These are phyloP conservation scores for Aureobasidium sp. DNA, from an alignment of 2,329 filamentous ascomycete genomes.

Conservation along the genomic window DNA sequence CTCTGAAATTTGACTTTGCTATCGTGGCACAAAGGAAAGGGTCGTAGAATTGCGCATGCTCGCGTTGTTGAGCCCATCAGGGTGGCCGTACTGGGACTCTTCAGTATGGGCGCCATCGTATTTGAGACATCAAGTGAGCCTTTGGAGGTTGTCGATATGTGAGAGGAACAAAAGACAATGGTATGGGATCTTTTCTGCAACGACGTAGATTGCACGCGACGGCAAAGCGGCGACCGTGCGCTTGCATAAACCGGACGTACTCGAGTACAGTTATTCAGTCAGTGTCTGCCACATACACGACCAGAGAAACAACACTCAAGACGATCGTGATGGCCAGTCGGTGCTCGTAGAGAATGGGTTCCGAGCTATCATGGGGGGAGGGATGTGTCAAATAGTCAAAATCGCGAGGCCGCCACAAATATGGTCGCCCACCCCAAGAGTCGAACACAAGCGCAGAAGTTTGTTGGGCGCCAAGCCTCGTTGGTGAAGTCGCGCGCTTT, in stretches of 20 bases:
- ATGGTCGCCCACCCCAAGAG: slow-evolving; percentile 5
- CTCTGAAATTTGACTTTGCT: neutral
- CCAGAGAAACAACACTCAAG: neutral
- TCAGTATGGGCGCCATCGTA: neutral
- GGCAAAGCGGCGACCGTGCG: neutral
- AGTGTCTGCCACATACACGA: neutral
- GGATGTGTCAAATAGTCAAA: neutral
- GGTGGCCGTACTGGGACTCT: too few relatives aligned
- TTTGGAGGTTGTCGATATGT: neutral
- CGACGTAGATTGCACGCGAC: neutral
- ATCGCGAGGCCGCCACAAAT: neutral
- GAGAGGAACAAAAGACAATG: neutral
- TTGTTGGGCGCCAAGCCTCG: neutral
- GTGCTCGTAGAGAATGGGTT: neutral
- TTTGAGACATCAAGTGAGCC: neutral
- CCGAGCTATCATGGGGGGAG: neutral
- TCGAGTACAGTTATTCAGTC: neutral
- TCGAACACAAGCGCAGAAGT: slow-evolving; percentile 13
- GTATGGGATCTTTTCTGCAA: neutral
- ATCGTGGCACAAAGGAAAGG: neutral
- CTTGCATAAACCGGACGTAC: neutral
- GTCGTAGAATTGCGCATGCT: neutral
- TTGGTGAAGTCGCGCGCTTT: neutral
- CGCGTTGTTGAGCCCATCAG: neutral
- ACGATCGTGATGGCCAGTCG: neutral